Evolutionary conservation across 768 basidiomycete genomes (phyloP).

Genomic region (Tulasnella sp.): DNA sequence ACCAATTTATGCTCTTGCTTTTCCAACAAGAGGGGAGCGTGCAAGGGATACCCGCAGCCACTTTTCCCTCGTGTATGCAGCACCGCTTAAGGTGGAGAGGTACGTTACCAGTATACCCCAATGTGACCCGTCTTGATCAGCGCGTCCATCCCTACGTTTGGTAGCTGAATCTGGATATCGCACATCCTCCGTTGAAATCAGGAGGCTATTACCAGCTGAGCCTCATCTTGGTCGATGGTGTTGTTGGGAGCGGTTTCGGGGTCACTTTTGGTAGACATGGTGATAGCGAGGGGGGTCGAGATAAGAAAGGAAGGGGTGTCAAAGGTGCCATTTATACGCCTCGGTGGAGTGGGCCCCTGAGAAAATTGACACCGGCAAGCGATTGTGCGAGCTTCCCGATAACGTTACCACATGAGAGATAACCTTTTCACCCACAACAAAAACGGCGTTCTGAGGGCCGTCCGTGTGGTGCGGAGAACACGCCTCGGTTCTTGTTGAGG

Average conservation of each 20-base stretch:
- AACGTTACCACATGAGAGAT: neutral
- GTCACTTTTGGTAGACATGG: slow-evolving; percentile 4
- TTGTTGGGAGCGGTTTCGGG: neutral
- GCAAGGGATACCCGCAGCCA: slow-evolving; percentile 84
- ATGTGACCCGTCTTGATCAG: slow-evolving; percentile 23
- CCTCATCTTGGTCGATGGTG: slow-evolving; percentile 39
- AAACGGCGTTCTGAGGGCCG: neutral
- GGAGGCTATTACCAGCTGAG: slow-evolving; percentile 49
- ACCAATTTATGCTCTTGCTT: slow-evolving; percentile 24
- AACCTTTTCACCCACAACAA: neutral
- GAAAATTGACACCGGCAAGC: neutral
- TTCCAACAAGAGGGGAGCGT: neutral
- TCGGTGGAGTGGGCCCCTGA: neutral
- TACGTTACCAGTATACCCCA: slow-evolving; percentile 64
- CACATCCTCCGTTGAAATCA: neutral
- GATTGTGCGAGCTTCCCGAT: neutral
- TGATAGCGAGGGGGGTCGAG: neutral
- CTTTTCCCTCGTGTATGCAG: slow-evolving; percentile 43
- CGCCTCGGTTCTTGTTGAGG: neutral
- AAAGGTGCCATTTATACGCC: neutral
- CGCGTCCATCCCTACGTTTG: slow-evolving; percentile 30
- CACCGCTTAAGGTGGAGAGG: slow-evolving; percentile 36
- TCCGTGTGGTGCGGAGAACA: neutral
- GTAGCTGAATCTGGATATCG: slow-evolving; percentile 18
- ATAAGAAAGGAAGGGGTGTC: neutral